These are phyloP conservation scores for Eimeria sp. DNA, from an alignment of 169 alveolate species.

Conservation along the genomic window DNA sequence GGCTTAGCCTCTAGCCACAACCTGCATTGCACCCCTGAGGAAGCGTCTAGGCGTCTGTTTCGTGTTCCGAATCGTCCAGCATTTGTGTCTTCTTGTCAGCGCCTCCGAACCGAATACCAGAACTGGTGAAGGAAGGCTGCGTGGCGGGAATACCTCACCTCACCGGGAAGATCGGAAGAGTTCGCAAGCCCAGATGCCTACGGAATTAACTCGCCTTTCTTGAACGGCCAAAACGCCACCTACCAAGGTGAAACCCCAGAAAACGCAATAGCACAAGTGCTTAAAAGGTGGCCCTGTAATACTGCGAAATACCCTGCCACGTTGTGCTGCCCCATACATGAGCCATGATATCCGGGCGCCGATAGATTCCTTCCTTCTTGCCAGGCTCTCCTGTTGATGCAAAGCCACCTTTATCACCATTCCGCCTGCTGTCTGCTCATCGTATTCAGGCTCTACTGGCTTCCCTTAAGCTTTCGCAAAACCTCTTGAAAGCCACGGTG, in stretches of 20 bases:
- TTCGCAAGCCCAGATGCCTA: neutral
- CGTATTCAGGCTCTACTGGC: neutral
- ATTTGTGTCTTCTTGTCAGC: neutral
- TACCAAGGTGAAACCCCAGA: neutral
- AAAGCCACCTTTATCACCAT: neutral
- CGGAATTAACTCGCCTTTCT: neutral
- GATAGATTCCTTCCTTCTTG: neutral
- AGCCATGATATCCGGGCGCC: neutral
- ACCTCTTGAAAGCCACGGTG: neutral
- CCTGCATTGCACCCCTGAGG: neutral
- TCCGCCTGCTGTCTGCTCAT: neutral
- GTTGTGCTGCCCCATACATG: neutral
- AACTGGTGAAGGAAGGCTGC: neutral
- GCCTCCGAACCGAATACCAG: neutral
- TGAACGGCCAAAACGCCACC: neutral
- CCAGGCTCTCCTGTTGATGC: neutral
- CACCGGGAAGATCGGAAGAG: neutral
- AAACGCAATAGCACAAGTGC: constrained; percentile 7
- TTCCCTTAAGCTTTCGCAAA: constrained; percentile 4
- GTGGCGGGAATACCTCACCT: neutral
- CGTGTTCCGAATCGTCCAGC: neutral
- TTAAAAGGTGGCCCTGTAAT: neutral
- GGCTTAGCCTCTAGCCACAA: neutral
- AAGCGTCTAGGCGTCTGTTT: neutral
- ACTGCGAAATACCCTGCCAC: neutral